Percentiles rank a stretch among this genome's conserved stretches.
phyloP scores from a whole-genome alignment of 352 stramenopile genomes.

The Phytophthora pini region DNA sequence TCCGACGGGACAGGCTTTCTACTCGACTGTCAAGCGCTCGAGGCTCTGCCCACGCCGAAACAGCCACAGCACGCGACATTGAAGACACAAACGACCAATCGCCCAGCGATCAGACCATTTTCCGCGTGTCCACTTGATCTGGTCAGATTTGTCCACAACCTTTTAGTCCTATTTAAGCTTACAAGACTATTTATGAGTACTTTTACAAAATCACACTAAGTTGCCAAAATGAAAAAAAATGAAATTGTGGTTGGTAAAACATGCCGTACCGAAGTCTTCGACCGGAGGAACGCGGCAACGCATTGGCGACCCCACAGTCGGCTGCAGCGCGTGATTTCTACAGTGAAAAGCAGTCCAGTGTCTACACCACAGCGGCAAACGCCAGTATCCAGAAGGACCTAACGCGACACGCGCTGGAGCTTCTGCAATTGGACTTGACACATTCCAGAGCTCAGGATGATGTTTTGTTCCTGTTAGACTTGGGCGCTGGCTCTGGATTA shows the following conservation, averaged over 20 bases:
- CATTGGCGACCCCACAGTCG: constrained; percentile 41
- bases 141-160: neutral
- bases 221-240: constrained; percentile 8
- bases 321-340: constrained; percentile 67
- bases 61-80: constrained; percentile 25
- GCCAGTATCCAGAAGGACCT: constrained; percentile 73
- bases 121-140: constrained; percentile 30
- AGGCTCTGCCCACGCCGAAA: constrained; percentile 20
- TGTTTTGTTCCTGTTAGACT: constrained; percentile 62
- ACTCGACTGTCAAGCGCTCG: constrained; percentile 20
- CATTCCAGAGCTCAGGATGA: constrained; percentile 10
- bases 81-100: constrained; percentile 40
- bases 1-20: constrained; percentile 18
- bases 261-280: constrained; percentile 67
- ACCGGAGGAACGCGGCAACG: constrained; percentile 54
- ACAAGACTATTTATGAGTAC: constrained; percentile 10
- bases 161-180: constrained; percentile 17
- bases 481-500: constrained; percentile 74
- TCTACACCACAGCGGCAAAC: constrained; percentile 78
- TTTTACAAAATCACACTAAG: neutral
- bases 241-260: constrained; percentile 1
- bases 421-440: constrained; percentile 39
- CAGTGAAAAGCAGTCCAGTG: constrained; percentile 57
- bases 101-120: constrained; percentile 38
- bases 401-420: constrained; percentile 66